Base-by-base conservation (phyloP, 2,329 filamentous ascomycete species). In the Dactylellina sp. region DNA sequence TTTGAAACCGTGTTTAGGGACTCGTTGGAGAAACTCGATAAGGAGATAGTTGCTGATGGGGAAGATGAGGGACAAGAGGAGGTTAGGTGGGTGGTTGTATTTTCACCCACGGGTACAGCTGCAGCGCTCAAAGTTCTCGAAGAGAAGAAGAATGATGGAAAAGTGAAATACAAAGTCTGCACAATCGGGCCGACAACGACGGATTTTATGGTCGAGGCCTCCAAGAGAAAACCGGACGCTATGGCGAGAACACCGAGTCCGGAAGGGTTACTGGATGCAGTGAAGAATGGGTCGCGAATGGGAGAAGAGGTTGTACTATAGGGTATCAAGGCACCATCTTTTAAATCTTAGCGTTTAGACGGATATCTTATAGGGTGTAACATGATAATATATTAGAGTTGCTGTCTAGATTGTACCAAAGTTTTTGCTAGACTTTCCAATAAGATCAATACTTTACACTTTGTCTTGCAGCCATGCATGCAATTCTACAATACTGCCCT, bases 171-270 rank as follows among this genome's bases (percentile, higher is more conserved):
- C 0, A 88, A 86, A 75, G 84, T 98, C 74, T 92, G 90, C 12
- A 96, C 93, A 0, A 99, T 99, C 81, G 95, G 95, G 0, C 94
- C 95, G 11, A 99, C 95, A 16, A 99, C 95, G 9, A 86, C 89
- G 75, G 88, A 93, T 77, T 89, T 92, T 81, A 82, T 99, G 47
- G 80, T 83, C 14, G 83, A 84, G 18, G 85, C 84, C 0, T 92
- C 92, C 80, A 86, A 82, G 0, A 90, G 89, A 76, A 85, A 88
- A 77, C 88, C 91, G 0, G 89, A 94, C 79, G 90, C 91, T n/a
- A 96, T 90, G 81, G 91, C 95, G 0, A 87, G 87, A 78, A 89
- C 85, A 78, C 95, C 95, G 0, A 96, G 87, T 80, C 91, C 93
- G 0, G 88, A 94, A 78, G 93, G 93, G 0, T 83, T 98, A 0